Conservation (phyloP, 768 basidiomycete genomes). For the Melanogaster broomeanus region DNA sequence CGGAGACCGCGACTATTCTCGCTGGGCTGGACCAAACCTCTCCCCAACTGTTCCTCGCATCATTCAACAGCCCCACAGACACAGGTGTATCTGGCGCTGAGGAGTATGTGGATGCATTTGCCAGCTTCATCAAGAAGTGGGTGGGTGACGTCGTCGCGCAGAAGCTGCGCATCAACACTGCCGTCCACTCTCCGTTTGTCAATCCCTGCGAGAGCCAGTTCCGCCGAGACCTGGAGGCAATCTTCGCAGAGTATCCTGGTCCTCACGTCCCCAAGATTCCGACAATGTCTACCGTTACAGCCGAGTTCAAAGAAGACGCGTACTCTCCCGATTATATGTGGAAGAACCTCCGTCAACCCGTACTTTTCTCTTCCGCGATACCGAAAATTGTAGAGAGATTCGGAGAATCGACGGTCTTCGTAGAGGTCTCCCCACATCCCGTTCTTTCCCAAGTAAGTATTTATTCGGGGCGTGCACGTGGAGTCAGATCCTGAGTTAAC, state of each 20-base stretch:
- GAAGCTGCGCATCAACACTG: constrained; percentile 37
- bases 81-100: constrained; percentile 42
- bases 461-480: too few species aligned
- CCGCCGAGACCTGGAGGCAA: constrained; percentile 23
- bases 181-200: constrained; percentile 42
- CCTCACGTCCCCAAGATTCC: constrained; percentile 24
- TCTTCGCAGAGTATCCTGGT: constrained; percentile 33
- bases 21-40: constrained; percentile 2
- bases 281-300: constrained; percentile 41
- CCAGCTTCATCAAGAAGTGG: neutral
- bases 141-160: constrained; percentile 34
- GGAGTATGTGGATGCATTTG: constrained; percentile 4
- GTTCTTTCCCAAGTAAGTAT: constrained; percentile 21
- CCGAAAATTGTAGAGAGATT: constrained; percentile 11
- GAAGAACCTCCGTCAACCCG: constrained; percentile 38
- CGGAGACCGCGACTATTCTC: neutral
- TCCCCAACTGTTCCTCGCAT: constrained; percentile 37
- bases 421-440: constrained; percentile 44
- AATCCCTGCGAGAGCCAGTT: constrained; percentile 36
- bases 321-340: constrained; percentile 44
- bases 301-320: constrained; percentile 9
- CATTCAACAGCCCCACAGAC: constrained; percentile 41
- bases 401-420: constrained; percentile 22
- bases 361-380: too few species aligned
- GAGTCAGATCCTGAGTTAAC: too few species aligned